phyloP scores from a whole-genome alignment of 805 yeast species.

The Pichia insulana region DNA sequence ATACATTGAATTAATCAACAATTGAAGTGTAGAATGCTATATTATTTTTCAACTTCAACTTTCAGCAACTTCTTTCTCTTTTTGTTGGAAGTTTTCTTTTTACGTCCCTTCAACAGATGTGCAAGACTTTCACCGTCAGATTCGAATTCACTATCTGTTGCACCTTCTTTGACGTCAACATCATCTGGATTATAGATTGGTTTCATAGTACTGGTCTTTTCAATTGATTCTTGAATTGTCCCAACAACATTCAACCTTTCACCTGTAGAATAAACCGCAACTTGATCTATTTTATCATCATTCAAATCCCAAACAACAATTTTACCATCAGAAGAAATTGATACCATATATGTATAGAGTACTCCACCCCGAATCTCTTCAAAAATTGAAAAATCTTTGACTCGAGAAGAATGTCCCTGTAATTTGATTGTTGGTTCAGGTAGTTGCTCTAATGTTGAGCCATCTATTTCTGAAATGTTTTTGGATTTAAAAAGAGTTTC shows the following conservation, averaged over 20 bases:
- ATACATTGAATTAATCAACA: too few species aligned
- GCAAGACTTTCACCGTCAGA: slow-evolving; percentile 63
- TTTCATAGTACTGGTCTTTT: slow-evolving; percentile 62
- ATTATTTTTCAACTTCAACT: slow-evolving; percentile 51
- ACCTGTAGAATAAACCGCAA: slow-evolving; percentile 84
- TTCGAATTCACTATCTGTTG: slow-evolving; percentile 64
- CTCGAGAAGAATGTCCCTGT: slow-evolving; percentile 77
- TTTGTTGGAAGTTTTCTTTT: slow-evolving; percentile 30
- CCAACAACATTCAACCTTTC: slow-evolving; percentile 86
- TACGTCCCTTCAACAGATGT: slow-evolving; percentile 46
- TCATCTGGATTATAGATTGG: slow-evolving; percentile 30
- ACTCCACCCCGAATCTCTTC: slow-evolving; percentile 29
- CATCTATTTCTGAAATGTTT: slow-evolving; percentile 20
- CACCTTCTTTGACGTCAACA: slow-evolving; percentile 30
- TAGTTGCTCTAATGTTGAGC: slow-evolving; percentile 17
- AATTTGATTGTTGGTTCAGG: slow-evolving; percentile 46
- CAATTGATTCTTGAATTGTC: slow-evolving; percentile 68
- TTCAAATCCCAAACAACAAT: slow-evolving; percentile 81
- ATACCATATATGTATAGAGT: slow-evolving; percentile 41
- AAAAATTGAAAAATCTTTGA: slow-evolving; percentile 64
- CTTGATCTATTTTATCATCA: slow-evolving; percentile 49
- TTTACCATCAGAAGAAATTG: slow-evolving; percentile 89
- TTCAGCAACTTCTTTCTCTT: slow-evolving; percentile 36
- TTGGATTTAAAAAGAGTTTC: not conserved
- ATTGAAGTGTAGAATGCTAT: too few species aligned